A percentile compares a stretch with the other conserved stretches of the same genome.
Evolutionary conservation across 1,284 basidiomycete species (phyloP).

Genomic region (Ustilago loliicola): DNA sequence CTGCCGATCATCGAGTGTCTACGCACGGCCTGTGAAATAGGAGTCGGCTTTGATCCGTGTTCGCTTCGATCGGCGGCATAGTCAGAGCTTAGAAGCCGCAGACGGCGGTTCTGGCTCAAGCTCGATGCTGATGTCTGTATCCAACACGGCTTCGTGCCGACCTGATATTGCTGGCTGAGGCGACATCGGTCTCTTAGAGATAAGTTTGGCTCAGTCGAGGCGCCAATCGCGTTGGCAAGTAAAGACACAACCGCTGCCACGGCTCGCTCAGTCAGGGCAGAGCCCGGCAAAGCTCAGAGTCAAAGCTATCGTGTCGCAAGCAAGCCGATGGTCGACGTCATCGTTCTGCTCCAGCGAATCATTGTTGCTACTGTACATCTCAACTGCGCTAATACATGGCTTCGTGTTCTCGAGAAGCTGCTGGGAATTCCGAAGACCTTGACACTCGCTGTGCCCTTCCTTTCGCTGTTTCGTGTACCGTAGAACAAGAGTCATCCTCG

Average conservation of each 20-base stretch:
- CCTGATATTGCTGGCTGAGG: neutral
- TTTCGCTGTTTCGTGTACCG: too few relatives aligned
- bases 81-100: neutral
- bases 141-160: neutral
- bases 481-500: too few relatives aligned
- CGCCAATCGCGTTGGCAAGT: neutral
- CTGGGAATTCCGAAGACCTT: neutral
- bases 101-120: neutral
- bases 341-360: neutral
- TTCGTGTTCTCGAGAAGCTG: neutral
- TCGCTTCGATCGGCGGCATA: neutral
- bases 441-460: neutral
- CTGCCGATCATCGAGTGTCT: neutral
- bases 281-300: neutral
- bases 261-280: neutral
- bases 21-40: neutral
- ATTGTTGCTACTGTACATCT: neutral
- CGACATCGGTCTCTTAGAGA: neutral
- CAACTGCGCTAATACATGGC: neutral
- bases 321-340: neutral
- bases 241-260: neutral
- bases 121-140: neutral
- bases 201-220: neutral
- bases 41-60: slow-evolving; percentile 2
- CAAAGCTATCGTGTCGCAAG: neutral